These are phyloP conservation scores for Harrya chromipes DNA, from an alignment of 768 basidiomycete genomes.

Conservation along the genomic window DNA sequence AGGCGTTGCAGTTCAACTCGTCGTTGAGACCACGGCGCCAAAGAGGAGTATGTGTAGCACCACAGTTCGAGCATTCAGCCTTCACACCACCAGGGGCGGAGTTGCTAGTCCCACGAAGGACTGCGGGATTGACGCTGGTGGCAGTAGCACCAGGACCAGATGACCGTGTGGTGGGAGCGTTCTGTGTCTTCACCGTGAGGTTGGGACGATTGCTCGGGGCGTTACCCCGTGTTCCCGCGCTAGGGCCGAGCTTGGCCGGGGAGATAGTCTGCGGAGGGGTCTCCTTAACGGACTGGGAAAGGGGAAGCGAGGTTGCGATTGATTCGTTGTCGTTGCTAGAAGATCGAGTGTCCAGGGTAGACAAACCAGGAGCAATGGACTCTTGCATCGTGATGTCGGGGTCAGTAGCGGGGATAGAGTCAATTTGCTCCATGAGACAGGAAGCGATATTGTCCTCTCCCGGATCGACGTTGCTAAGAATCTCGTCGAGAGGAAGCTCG, in stretches of 20 bases:
- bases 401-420: constrained; percentile 8
- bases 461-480: constrained; percentile 43
- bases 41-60: constrained; percentile 83
- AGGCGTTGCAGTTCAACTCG: constrained; percentile 87
- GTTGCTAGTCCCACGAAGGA: constrained; percentile 32
- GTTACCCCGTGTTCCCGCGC: constrained; percentile 47
- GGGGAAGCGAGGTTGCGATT: constrained; percentile 20
- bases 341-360: constrained; percentile 13
- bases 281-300: constrained; percentile 43
- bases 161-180: constrained; percentile 42
- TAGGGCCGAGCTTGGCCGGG: constrained; percentile 56
- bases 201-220: constrained; percentile 48
- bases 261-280: constrained; percentile 49
- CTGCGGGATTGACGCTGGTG: constrained; percentile 50
- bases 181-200: constrained; percentile 60
- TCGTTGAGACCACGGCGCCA: constrained; percentile 87
- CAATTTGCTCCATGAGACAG: constrained; percentile 5
- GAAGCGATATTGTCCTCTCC: constrained; percentile 15
- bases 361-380: constrained; percentile 8
- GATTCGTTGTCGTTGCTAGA: constrained; percentile 7
- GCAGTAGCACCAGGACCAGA: constrained; percentile 66
- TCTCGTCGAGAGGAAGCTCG: constrained; percentile 82
- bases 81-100: constrained; percentile 60
- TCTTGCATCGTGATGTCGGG: constrained; percentile 31
- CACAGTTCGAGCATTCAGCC: constrained; percentile 86